Conservation (phyloP, 805 yeast species). For the Metschnikowia cerradonensis region DNA sequence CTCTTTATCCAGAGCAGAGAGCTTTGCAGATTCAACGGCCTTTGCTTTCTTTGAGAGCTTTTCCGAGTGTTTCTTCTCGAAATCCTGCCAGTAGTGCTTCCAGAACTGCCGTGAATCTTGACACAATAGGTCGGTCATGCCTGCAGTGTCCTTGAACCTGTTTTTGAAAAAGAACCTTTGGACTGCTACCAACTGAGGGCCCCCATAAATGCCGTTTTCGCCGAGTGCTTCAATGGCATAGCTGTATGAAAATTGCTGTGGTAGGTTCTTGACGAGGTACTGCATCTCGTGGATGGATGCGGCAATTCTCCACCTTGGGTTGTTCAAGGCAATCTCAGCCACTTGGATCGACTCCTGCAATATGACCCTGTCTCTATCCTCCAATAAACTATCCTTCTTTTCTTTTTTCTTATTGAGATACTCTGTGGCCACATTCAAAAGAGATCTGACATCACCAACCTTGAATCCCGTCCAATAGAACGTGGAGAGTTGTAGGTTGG, state of each 20-base stretch:
- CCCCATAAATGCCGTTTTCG: slow-evolving; percentile 49
- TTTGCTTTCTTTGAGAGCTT: slow-evolving; percentile 32
- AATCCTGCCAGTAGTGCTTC: slow-evolving; percentile 49
- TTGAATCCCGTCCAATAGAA: slow-evolving; percentile 76
- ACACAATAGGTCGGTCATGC: slow-evolving; percentile 28
- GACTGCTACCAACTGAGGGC: slow-evolving; percentile 50
- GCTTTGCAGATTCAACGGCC: slow-evolving; percentile 13
- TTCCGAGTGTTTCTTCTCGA: slow-evolving; percentile 33
- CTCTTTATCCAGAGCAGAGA: background rate
- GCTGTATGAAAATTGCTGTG: slow-evolving; percentile 34
- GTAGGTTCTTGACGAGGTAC: slow-evolving; percentile 46
- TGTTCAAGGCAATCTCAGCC: slow-evolving; percentile 47
- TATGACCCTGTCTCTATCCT: slow-evolving; percentile 35
- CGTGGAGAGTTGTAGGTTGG: slow-evolving; percentile 62
- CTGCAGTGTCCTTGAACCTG: slow-evolving; percentile 35
- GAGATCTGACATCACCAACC: slow-evolving; percentile 50
- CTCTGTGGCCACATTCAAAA: slow-evolving; percentile 45
- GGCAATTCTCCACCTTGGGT: slow-evolving; percentile 54
- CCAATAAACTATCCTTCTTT: slow-evolving; percentile 24
- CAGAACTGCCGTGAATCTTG: slow-evolving; percentile 45
- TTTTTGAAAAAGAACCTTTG: slow-evolving; percentile 54
- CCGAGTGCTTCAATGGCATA: slow-evolving; percentile 41
- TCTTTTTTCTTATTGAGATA: slow-evolving; percentile 37
- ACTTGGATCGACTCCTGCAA: slow-evolving; percentile 42
- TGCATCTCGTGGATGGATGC: slow-evolving; percentile 65